Base-by-base conservation (phyloP, 371 early-diverging fungal species). In the Coemansia sp. region DNA sequence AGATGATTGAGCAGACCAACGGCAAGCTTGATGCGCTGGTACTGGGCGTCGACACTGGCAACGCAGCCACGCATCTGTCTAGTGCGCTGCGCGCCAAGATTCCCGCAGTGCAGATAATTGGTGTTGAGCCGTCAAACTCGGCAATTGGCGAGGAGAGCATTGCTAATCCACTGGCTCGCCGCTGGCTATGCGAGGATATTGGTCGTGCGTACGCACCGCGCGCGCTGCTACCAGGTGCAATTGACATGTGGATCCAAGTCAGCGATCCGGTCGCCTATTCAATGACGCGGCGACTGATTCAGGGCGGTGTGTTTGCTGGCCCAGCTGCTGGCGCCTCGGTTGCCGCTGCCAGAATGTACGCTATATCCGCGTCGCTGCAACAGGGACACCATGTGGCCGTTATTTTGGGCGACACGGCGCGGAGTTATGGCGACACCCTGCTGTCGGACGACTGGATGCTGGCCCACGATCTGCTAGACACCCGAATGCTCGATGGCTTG, bases 161-260 rank as follows among this genome's bases (percentile, higher is more conserved):
- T 2, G 57, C 64, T 42, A 76, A 54, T 39, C 70, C 75, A 39
- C 62, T 78, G 35, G 73, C 73, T 38, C 73, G 84, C 62, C 84
- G 84, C 40, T 90, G 91, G 88, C 83, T 84, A 50, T 74, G 91
- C 26, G 92, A 92, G 70, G 92, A 91, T 59, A 77, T 90, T 16
- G 92, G 92, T 4, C 86, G 82, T 53, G 85, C 81, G 52, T 86
- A 86, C 76, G 80, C 86, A 0, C 90, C 92, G 9, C 61, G 76
- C 3, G 79, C 84, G 3, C 63, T 91, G 39, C 84, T 85, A 40
- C 73, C 67, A n/a, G 57, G 65, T 2, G 55, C 83, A 16, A 81
- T 91, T 1, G 92, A 91, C 62, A 77, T 75, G 57, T 92, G 91
- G 91, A 64, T 86, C 48, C 84, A 88, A 61, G 80, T 90, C 20